Conservation (phyloP, 2,329 filamentous ascomycete species). For the Thielaviopsis punctulata region DNA sequence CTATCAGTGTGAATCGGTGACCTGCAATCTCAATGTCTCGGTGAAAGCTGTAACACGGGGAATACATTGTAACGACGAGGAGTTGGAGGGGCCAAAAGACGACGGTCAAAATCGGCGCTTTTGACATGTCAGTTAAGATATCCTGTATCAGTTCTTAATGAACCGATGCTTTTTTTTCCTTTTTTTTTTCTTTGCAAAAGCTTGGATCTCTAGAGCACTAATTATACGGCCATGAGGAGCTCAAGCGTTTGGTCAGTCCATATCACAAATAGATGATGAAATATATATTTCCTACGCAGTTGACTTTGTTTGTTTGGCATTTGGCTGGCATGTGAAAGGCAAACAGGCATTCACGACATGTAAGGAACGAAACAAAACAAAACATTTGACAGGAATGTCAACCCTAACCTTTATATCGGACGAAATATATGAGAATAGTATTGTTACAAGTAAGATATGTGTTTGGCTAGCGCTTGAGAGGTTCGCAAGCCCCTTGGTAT, state of each 20-base stretch:
- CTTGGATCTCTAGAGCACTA: background rate
- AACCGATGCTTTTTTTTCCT: background rate
- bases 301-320: too few species aligned
- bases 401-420: background rate
- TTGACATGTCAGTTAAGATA: background rate
- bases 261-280: conserved; percentile 7
- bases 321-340: background rate
- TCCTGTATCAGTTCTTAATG: background rate
- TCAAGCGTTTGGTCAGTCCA: background rate
- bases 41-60: background rate
- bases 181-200: background rate
- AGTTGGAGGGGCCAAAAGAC: background rate
- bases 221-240: background rate
- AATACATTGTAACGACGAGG: background rate
- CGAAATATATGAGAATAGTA: background rate
- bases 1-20: background rate
- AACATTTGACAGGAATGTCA: background rate
- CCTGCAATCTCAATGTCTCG: background rate
- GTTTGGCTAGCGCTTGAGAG: too few species aligned
- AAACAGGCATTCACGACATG: background rate
- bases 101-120: background rate
- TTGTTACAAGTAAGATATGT: too few species aligned
- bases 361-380: too few species aligned
- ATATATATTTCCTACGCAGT: background rate
- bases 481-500: too few species aligned